Percentiles rank a stretch among this genome's conserved stretches.
These are phyloP conservation scores for Colletotrichum kahawae DNA, from an alignment of 2,329 filamentous ascomycete species.

Conservation along the genomic window DNA sequence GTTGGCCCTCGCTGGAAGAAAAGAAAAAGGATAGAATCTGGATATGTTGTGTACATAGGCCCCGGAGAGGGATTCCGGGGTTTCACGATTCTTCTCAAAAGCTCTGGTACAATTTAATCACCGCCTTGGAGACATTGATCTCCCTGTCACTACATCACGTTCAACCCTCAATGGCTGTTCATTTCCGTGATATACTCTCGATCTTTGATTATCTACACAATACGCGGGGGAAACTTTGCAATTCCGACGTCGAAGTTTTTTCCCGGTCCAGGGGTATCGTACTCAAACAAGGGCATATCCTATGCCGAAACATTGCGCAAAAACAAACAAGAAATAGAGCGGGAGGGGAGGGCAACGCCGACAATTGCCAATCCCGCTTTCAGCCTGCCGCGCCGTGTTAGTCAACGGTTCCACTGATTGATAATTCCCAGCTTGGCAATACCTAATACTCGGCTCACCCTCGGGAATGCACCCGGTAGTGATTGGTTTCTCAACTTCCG, in stretches of 20 bases:
- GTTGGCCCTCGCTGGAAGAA: slow-evolving; percentile 10
- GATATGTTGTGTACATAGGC: slow-evolving; percentile 13
- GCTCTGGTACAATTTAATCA: slow-evolving; percentile 16
- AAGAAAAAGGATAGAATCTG: slow-evolving; percentile 19
- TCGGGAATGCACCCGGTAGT: background rate
- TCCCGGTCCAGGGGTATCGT: background rate
- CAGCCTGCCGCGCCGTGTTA: background rate
- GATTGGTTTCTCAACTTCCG: background rate
- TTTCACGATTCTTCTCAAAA: slow-evolving; percentile 6
- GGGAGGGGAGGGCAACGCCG: background rate
- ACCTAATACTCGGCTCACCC: slow-evolving; percentile 7
- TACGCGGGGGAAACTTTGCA: background rate
- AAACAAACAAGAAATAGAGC: background rate
- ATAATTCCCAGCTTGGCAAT: slow-evolving; percentile 13
- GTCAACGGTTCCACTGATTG: slow-evolving; percentile 3
- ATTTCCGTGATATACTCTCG: background rate
- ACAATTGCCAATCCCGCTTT: background rate
- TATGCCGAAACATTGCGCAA: background rate
- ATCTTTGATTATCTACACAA: background rate
- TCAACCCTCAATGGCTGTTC: too few species aligned
- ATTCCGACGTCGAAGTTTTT: background rate
- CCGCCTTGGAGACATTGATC: slow-evolving; percentile 10
- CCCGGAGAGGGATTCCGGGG: background rate
- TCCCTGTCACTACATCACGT: background rate
- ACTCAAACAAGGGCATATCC: background rate